Evolutionary conservation across 768 basidiomycete species (phyloP), one percentile per base, ranked within the genome.

Genomic region (Termitomyces sp.): DNA sequence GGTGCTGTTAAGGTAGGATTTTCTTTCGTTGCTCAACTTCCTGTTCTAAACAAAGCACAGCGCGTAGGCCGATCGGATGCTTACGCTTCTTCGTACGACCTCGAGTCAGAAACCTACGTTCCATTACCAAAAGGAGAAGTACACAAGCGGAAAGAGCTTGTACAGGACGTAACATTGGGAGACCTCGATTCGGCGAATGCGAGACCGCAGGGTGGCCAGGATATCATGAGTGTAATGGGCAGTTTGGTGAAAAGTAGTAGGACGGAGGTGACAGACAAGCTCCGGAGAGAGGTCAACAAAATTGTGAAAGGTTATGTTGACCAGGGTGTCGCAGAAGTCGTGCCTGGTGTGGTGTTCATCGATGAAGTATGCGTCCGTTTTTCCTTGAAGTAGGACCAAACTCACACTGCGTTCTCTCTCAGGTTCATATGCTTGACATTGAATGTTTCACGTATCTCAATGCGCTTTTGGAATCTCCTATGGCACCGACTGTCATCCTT

Each of bases 381-480:
- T 46, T 27, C 40, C 56, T 49, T 47, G 21, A 32, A 43, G 23
- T 59, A 40, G 19, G 42, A 54, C 38, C 16, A 32, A 14, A n/a
- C n/a, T 53, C 17, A 66, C 40, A 34, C 14, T 35, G 21, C 29
- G 17, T 29, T n/a, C 4, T n/a, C 17, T n/a, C 3, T 40, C 65
- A 97, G 95, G 96, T 98, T 23, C 97, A 99, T 75, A 98, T 98
- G 96, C 86, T 99, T 59, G 97, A 99, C 71, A 95, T 98, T 66
- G 97, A 99, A 71, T 98, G 95, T 71, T 99, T 98, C 77, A 98
- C 97, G 5, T 99, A 96, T 74, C 83, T 99, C 37, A 98, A 98
- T 71, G 88, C 94, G 11, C 82, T 98, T 9, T 82, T 99, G 45
- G 97, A 98, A 72, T 95, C 94, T 0, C 86, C 92, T 2, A 93